Percentiles rank a stretch among this genome's conserved stretches.
phyloP scores from a whole-genome alignment of 805 yeast species.

The Yueomyces sp. region DNA sequence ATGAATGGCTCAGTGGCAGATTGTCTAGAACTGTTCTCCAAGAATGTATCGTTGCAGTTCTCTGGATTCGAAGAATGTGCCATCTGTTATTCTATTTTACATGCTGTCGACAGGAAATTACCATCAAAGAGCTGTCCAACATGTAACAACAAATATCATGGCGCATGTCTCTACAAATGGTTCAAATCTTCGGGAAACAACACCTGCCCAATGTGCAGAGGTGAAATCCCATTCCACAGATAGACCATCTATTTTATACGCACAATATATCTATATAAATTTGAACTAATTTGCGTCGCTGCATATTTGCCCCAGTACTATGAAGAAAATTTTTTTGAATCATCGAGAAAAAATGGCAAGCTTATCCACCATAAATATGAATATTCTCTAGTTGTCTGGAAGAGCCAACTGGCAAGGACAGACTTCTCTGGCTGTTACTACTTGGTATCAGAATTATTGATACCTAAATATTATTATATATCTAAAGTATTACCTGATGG shows the following conservation, averaged over 20 bases:
- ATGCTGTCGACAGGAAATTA: conserved; percentile 71
- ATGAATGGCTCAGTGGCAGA: conserved; percentile 52
- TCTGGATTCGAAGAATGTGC: conserved; percentile 96
- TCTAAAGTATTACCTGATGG: too few relatives aligned
- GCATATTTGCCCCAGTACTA: too few relatives aligned
- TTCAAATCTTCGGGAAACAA: conserved; percentile 86
- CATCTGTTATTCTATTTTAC: conserved; percentile 84
- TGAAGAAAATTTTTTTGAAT: too few relatives aligned
- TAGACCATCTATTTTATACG: conserved; percentile 1
- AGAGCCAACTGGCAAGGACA: too few relatives aligned
- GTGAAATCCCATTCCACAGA: conserved; percentile 22
- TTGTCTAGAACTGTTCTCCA: conserved; percentile 29
- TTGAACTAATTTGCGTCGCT: too few relatives aligned
- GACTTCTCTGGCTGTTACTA: too few relatives aligned
- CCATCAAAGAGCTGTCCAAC: conserved; percentile 84
- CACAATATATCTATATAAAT: too few relatives aligned
- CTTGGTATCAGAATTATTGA: too few relatives aligned
- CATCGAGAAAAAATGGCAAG: too few relatives aligned
- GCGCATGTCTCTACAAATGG: conserved; percentile 95
- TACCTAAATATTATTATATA: too few relatives aligned
- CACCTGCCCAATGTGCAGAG: conserved; percentile 90
- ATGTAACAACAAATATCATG: conserved; percentile 87
- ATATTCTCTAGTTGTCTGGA: too few relatives aligned
- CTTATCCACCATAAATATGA: too few relatives aligned
- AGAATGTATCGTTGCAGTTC: conserved; percentile 72